Conservation (phyloP, 768 basidiomycete genomes). For the Boletellus ananas region DNA sequence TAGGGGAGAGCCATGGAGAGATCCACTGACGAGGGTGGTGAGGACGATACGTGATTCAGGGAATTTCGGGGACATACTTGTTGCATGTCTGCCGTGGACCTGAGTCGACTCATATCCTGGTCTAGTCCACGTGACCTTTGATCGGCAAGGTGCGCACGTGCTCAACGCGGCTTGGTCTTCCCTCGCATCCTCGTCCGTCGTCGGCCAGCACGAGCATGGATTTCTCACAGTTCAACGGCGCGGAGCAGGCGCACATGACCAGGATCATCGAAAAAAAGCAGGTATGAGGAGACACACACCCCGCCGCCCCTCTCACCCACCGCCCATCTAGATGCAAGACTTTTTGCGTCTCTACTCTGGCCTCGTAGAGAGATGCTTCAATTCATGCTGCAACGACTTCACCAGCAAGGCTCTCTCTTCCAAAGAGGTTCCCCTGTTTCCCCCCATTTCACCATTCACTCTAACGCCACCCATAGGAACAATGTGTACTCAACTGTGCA, state of each 20-base stretch:
- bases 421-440: conserved; percentile 67
- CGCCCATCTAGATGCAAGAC: conserved; percentile 83
- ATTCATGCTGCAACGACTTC: conserved; percentile 92
- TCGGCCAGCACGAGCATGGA: conserved; percentile 74
- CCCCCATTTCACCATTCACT: background rate
- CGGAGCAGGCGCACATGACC: conserved; percentile 96
- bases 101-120: no score
- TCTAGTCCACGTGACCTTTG: background rate
- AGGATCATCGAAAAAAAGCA: conserved; percentile 96
- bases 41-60: conserved; percentile 9
- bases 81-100: background rate
- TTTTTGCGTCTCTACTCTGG: conserved; percentile 93
- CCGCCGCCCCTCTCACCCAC: conserved; percentile 4
- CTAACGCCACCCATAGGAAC: conserved; percentile 52
- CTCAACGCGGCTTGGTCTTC: background rate
- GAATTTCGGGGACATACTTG: conserved; percentile 17
- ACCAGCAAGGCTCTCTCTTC: conserved; percentile 90
- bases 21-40: conserved; percentile 31
- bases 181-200: background rate
- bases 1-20: conserved; percentile 67
- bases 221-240: conserved; percentile 81
- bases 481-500: conserved; percentile 88
- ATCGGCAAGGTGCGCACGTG: conserved; percentile 11
- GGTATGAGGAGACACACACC: conserved; percentile 40
- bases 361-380: conserved; percentile 96